Evolutionary conservation across 2,329 filamentous ascomycete species (phyloP).

Genomic region (Byssoonygena ceratinophila): DNA sequence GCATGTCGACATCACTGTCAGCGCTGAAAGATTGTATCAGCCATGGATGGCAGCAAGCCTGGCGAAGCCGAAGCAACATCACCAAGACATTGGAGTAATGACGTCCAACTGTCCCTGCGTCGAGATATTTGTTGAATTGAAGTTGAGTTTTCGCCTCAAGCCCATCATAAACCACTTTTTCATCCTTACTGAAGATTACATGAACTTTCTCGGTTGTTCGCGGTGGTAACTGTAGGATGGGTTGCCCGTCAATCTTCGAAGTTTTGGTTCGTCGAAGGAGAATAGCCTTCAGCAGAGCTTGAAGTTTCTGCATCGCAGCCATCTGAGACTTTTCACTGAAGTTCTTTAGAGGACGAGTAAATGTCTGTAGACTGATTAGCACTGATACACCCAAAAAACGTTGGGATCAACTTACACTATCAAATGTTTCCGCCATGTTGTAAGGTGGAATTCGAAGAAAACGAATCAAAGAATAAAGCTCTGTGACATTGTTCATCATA

Average conservation of each 20-base stretch:
- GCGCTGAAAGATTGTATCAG: constrained; percentile 47
- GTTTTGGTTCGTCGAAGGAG: constrained; percentile 75
- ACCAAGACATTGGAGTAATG: constrained; percentile 74
- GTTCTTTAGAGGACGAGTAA: constrained; percentile 44
- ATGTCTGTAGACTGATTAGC: constrained; percentile 31
- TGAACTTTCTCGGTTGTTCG: constrained; percentile 53
- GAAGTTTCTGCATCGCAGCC: constrained; percentile 58
- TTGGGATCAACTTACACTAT: constrained; percentile 33
- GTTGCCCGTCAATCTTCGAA: constrained; percentile 67
- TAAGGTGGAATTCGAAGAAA: constrained; percentile 73
- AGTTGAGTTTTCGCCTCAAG: constrained; percentile 58
- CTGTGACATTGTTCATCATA: constrained; percentile 76
- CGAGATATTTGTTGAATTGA: constrained; percentile 66
- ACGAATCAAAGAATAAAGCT: constrained; percentile 64
- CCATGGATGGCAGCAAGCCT: constrained; percentile 69
- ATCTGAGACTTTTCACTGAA: constrained; percentile 24
- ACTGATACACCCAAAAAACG: not conserved
- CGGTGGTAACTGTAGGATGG: constrained; percentile 58
- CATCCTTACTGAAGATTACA: constrained; percentile 56
- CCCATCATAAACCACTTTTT: constrained; percentile 53
- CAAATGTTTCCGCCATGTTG: constrained; percentile 53
- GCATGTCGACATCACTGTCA: constrained; percentile 32
- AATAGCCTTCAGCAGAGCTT: constrained; percentile 65
- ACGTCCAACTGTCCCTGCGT: constrained; percentile 54
- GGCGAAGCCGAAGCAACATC: constrained; percentile 65